Percentiles rank a stretch among this genome's conserved stretches.
Conservation (phyloP, 768 basidiomycete genomes). For the Lactarius vividus region DNA sequence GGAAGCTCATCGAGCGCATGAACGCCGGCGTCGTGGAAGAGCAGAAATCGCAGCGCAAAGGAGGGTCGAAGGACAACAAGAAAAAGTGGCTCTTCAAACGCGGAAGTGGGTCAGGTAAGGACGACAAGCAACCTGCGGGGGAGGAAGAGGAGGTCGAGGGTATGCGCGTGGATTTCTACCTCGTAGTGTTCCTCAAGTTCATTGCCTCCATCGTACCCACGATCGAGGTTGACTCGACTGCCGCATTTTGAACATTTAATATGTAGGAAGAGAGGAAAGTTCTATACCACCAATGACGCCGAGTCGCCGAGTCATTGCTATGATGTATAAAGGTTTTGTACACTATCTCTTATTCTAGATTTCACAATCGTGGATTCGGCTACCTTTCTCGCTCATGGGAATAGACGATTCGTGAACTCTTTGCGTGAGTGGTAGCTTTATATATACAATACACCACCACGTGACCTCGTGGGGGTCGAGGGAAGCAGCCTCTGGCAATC, state of each 20-base stretch:
- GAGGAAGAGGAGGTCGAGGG: conserved; percentile 80
- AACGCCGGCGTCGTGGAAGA: conserved; percentile 83
- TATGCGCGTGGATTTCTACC: conserved; percentile 96
- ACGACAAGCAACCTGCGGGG: conserved; percentile 44
- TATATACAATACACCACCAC: neutral
- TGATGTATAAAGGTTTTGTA: conserved; percentile 23
- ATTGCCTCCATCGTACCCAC: conserved; percentile 98
- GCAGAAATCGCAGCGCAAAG: conserved; percentile 67
- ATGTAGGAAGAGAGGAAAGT: conserved; percentile 10
- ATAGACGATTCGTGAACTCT: neutral
- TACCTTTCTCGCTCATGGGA: neutral
- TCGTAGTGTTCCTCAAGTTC: conserved; percentile 98
- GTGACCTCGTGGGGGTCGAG: conserved; percentile 8
- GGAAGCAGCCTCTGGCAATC: neutral
- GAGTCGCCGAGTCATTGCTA: conserved; percentile 8
- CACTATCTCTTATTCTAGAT: conserved; percentile 23
- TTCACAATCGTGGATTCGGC: conserved; percentile 1
- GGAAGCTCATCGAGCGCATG: conserved; percentile 99
- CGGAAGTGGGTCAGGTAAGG: conserved; percentile 56
- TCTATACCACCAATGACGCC: conserved; percentile 22
- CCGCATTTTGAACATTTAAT: conserved; percentile 38
- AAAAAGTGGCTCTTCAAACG: conserved; percentile 85
- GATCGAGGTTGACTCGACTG: conserved; percentile 95
- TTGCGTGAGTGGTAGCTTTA: neutral
- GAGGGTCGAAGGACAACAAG: conserved; percentile 45